Base-by-base conservation (phyloP, 345 rosid species). In the Acer negundo region DNA sequence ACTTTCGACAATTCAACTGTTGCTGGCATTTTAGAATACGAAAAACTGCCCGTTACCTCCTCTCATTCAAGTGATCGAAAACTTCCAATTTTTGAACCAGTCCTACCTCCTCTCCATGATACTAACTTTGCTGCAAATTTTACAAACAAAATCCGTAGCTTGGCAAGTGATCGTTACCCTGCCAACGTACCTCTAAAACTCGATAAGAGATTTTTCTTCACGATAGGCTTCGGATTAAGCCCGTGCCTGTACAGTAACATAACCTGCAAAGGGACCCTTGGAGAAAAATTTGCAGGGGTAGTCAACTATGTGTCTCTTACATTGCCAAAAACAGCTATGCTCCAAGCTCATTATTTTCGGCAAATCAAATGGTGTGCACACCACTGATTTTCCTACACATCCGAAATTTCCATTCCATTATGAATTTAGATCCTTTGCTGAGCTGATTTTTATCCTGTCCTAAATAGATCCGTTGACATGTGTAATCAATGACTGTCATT, bases 221-320 rank as follows among this genome's bases (percentile, higher is more conserved):
- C 92, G 0, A 79, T 91, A 2, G 89, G 95, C 40, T 76, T 91
- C 15, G 92, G 93, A 78, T 86, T 92, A 20, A 81, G n/a, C 76
- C 92, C 90, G 0, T 88, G 95, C 69, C 84, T 67, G 44, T 26
- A 26, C 28, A 74, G 82, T 44, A 91, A 88, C 81, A 81, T 80
- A 75, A 88, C 93, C 42, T 91, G 93, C 75, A 92, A 85, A 66
- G 95, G 95, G 1, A 92, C 95, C 11, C 88, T 89, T 70, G 85
- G 89, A 35, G 86, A 90, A 51, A 91, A 68, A 86, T 89, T 89
- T 80, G 82, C 87, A 55, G 93, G 93, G 31, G 80, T 91, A 0
- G 80, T 91, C 59, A 89, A 87, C 65, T 89, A 89, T 72, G 74
- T 87, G 19, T 87, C 95, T 10, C 89, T 88, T 79, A 74, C 73